These are phyloP conservation scores for Sungouiella blattae DNA, from an alignment of 805 yeast species.

Conservation along the genomic window DNA sequence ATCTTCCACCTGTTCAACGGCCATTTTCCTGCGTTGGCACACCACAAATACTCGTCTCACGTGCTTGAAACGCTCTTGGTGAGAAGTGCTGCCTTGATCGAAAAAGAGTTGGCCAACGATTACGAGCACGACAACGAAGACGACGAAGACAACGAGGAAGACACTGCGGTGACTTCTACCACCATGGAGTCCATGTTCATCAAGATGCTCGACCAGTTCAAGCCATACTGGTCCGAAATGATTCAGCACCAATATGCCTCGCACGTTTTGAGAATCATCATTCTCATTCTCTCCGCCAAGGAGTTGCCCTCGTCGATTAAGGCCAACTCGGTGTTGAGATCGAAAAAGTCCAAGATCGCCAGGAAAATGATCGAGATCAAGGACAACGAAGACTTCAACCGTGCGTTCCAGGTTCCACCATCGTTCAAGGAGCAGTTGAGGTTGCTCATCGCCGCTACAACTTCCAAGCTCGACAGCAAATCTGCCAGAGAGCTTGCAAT, in stretches of 20 bases:
- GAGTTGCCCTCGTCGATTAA: conserved; percentile 69
- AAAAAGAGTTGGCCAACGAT: conserved; percentile 56
- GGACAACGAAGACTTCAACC: conserved; percentile 68
- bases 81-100: conserved; percentile 69
- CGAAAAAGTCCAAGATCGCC: conserved; percentile 82
- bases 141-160: conserved; percentile 24
- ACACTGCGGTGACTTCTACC: conserved; percentile 35
- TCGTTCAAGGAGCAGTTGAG: conserved; percentile 61
- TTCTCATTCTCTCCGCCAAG: conserved; percentile 73
- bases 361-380: conserved; percentile 89
- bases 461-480: conserved; percentile 31
- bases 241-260: conserved; percentile 79
- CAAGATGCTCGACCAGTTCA: conserved; percentile 62
- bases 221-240: conserved; percentile 57
- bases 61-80: conserved; percentile 84
- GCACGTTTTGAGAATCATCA: conserved; percentile 72
- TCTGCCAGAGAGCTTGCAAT: conserved; percentile 68
- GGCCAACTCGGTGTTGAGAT: conserved; percentile 70
- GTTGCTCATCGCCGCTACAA: conserved; percentile 43
- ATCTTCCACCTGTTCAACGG: conserved; percentile 66
- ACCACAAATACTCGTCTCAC: conserved; percentile 91
- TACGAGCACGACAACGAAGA: conserved; percentile 27
- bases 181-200: conserved; percentile 67
- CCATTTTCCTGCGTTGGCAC: conserved; percentile 71
- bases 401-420: conserved; percentile 64